These are phyloP conservation scores for Eleusine indica DNA, from an alignment of 176 grass and related monocot species.

Conservation along the genomic window DNA sequence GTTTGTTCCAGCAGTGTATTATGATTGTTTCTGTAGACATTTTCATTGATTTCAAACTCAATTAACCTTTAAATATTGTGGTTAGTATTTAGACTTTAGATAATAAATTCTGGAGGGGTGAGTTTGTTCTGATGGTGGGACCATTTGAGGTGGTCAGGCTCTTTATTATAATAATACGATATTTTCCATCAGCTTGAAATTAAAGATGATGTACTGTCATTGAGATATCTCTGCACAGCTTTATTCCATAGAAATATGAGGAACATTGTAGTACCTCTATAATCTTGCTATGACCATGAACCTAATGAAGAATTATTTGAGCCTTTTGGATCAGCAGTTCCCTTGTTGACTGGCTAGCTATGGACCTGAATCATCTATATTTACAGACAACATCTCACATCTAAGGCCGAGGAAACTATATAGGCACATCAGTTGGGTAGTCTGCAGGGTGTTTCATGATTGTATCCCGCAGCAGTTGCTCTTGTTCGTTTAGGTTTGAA, in stretches of 20 bases:
- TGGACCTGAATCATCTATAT: slow-evolving; percentile 34
- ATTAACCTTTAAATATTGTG: neutral
- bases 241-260: slow-evolving; percentile 9
- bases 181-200: neutral
- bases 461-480: slow-evolving; percentile 54
- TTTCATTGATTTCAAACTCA: neutral
- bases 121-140: neutral
- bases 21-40: no score
- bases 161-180: neutral
- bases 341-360: slow-evolving; percentile 10
- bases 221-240: slow-evolving; percentile 7
- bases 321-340: slow-evolving; percentile 26
- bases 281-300: neutral
- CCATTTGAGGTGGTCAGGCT: neutral
- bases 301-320: slow-evolving; percentile 4
- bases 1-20: no score
- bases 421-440: slow-evolving; percentile 78
- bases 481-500: slow-evolving; percentile 78
- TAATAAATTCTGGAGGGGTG: no score
- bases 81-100: no score
- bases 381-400: slow-evolving; percentile 9
- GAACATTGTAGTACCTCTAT: neutral
- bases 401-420: slow-evolving; percentile 42
- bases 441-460: slow-evolving; percentile 73
- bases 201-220: neutral